Conservation (phyloP, 805 yeast genomes). For the Pichia gijzeniarum region DNA sequence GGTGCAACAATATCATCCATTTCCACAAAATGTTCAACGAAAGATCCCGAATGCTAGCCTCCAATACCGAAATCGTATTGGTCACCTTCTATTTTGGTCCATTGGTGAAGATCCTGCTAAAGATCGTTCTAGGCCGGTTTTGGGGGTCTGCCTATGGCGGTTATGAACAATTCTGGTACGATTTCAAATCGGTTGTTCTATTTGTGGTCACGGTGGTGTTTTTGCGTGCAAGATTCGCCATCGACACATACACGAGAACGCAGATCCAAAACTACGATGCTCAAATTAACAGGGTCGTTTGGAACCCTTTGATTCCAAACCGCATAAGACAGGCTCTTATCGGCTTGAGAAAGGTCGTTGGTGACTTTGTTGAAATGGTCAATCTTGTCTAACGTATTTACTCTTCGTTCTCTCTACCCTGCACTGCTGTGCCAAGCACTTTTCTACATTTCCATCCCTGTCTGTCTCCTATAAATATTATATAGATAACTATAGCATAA, state of each 20-base stretch:
- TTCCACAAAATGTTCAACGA: slow-evolving; percentile 35
- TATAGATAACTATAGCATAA: too few relatives aligned
- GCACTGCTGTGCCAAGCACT: neutral
- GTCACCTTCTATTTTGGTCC: slow-evolving; percentile 34
- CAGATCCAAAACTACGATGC: slow-evolving; percentile 42
- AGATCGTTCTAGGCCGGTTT: slow-evolving; percentile 30
- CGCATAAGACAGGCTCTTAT: slow-evolving; percentile 12
- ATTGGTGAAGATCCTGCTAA: slow-evolving; percentile 33
- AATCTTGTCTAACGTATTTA: slow-evolving; percentile 11
- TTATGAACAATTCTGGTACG: slow-evolving; percentile 15
- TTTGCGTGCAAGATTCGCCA: slow-evolving; percentile 54
- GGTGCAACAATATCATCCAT: slow-evolving; percentile 29
- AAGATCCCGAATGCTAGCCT: slow-evolving; percentile 37
- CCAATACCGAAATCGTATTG: slow-evolving; percentile 41
- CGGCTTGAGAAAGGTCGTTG: slow-evolving; percentile 9
- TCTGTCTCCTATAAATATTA: too few relatives aligned
- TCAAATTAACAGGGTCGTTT: slow-evolving; percentile 33
- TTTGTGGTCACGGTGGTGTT: slow-evolving; percentile 45
- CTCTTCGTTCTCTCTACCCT: too few relatives aligned
- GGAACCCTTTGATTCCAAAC: slow-evolving; percentile 34
- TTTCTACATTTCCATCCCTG: neutral
- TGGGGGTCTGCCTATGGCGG: slow-evolving; percentile 21
- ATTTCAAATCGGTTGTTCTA: slow-evolving; percentile 32
- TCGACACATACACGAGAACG: slow-evolving; percentile 47
- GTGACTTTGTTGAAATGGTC: slow-evolving; percentile 13